phyloP scores from a whole-genome alignment of 371 early-diverging fungal genomes.

The Mucor indicus region DNA sequence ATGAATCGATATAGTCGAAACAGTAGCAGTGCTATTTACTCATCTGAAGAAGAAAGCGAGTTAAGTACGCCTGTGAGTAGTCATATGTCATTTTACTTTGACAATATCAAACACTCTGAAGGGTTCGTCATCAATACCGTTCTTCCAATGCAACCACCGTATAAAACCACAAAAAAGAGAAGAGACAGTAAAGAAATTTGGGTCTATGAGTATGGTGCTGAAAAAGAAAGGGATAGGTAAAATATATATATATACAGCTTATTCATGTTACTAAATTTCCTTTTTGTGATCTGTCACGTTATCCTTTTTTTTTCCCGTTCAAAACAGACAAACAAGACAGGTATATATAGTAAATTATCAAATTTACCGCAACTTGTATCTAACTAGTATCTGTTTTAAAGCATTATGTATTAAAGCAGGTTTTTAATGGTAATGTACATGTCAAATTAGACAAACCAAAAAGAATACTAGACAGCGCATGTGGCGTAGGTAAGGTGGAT shows the following conservation, averaged over 20 bases:
- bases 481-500: slow-evolving; percentile 16
- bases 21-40: slow-evolving; percentile 1
- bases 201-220: slow-evolving; percentile 26
- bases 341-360: no score
- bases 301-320: neutral
- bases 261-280: no score
- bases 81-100: neutral
- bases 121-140: slow-evolving; percentile 1
- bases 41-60: slow-evolving; percentile 15
- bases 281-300: no score
- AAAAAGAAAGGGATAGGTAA: slow-evolving; percentile 28
- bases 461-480: slow-evolving; percentile 22
- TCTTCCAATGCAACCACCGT: neutral
- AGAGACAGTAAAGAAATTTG: slow-evolving; percentile 8
- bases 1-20: no score
- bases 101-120: slow-evolving; percentile 4
- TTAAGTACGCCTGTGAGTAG: slow-evolving; percentile 10
- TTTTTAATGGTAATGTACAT: slow-evolving; percentile 21
- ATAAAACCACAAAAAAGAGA: neutral
- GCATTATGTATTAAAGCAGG: slow-evolving; percentile 29
- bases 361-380: no score
- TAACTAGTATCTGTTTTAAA: neutral
- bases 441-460: slow-evolving; percentile 5
- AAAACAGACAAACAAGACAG: slow-evolving; percentile 29
- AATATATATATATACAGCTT: neutral